Conservation (phyloP, 2,329 filamentous ascomycete species). For the Beauveria sp. region DNA sequence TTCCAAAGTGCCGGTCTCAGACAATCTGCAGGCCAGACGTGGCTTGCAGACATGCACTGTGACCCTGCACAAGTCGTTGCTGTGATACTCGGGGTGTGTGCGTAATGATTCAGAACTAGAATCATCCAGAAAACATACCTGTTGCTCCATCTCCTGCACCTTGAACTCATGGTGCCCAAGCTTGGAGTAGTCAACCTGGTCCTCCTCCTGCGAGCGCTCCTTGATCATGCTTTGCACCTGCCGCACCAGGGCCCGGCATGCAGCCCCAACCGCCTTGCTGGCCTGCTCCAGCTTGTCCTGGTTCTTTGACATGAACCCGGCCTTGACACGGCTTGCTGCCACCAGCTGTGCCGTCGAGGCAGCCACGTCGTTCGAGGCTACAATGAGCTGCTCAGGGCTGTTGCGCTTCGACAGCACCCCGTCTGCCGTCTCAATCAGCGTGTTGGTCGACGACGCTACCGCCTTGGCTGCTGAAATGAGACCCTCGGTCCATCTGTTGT, state of each 20-base stretch:
- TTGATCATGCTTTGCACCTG: slow-evolving; percentile 95
- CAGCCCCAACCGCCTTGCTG: slow-evolving; percentile 84
- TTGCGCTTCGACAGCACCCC: slow-evolving; percentile 88
- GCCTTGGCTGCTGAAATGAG: slow-evolving; percentile 96
- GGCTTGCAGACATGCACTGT: background rate
- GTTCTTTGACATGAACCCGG: slow-evolving; percentile 94
- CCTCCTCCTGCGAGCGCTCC: slow-evolving; percentile 74
- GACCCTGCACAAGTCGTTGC: background rate
- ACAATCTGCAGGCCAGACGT: background rate
- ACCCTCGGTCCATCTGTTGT: slow-evolving; percentile 98
- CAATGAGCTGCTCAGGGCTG: slow-evolving; percentile 93
- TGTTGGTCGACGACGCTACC: slow-evolving; percentile 88
- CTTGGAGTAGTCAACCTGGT: slow-evolving; percentile 79
- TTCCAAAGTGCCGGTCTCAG: background rate
- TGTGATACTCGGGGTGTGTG: background rate
- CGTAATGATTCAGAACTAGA: background rate
- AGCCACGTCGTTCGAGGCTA: slow-evolving; percentile 93
- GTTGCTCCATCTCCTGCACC: slow-evolving; percentile 97
- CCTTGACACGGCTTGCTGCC: slow-evolving; percentile 91
- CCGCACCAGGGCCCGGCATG: slow-evolving; percentile 78
- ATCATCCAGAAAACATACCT: slow-evolving; percentile 47
- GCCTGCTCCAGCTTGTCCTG: slow-evolving; percentile 88
- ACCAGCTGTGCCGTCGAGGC: slow-evolving; percentile 95
- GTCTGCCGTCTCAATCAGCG: slow-evolving; percentile 94
- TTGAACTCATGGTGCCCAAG: slow-evolving; percentile 95